Evolutionary conservation across 805 yeast species (phyloP), one percentile per base, ranked within the genome.

Genomic region (Blastobotrys robertii): DNA sequence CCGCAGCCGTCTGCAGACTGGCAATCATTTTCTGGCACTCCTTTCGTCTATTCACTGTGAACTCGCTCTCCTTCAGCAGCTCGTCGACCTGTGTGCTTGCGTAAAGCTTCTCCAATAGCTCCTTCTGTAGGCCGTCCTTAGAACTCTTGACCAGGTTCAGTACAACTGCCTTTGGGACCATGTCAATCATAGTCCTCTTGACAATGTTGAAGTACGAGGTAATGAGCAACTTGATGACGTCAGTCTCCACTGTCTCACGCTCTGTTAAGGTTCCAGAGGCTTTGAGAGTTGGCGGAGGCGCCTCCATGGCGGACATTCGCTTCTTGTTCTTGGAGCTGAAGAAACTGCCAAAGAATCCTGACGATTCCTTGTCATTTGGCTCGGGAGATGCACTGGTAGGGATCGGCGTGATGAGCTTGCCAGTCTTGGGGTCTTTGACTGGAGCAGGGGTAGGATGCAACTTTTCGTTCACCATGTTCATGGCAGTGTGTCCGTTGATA

Each of bases 1-100:
- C 94, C 54, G 85, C 78, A 22, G 97, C 98, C 63, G 86, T 80
- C 57, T 71, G 76, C 64, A 92, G 73, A 41, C 90, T 90, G 53
- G 84, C 92, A 44, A 92, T 95, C 97, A 92, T 92, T 72, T 84
- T 84, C 61, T 79, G 68, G 64, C 97, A 88, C 65, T 92, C 97
- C 59, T 81, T 82, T 66, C 98, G 81, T 72, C 95, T 81, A 64
- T 87, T 94, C 47, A 86, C 87, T 0, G 97, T 92, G 42, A 76
- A 62, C 43, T 90, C 97, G 57, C 88, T 87, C 65, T 92, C 98
- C 65, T 82, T 84, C 33, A 90, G 86, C 59, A 92, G 70, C 38
- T 78, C 83, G 40, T 72, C 81, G 57, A 86, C 70, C 3, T 53
- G 54, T 53, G 83, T 85, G 36, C 75, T 76, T 49, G 81, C 79